Percentiles rank a stretch among this genome's conserved stretches.
phyloP scores from a whole-genome alignment of 1,284 basidiomycete species.

The Pyrrhoderma lamaoense region DNA sequence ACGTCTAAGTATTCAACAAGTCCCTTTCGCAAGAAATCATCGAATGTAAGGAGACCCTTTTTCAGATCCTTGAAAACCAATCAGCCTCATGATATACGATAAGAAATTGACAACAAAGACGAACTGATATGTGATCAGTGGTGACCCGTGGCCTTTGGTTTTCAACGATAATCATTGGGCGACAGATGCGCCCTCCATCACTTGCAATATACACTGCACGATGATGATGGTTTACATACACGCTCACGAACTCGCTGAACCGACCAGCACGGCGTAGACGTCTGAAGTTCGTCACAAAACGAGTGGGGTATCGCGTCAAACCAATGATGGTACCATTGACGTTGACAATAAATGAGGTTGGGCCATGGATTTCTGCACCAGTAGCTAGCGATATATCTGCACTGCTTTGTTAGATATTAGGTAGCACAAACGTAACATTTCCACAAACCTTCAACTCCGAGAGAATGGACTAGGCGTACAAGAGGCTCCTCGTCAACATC shows the following conservation, averaged over 20 bases:
- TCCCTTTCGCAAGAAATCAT: slow-evolving; percentile 92
- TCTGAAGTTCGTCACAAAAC: slow-evolving; percentile 89
- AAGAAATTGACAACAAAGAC: slow-evolving; percentile 22
- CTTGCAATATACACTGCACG: slow-evolving; percentile 93
- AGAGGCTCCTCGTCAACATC: slow-evolving; percentile 97
- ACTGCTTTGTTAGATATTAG: slow-evolving; percentile 17
- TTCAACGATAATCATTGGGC: slow-evolving; percentile 97
- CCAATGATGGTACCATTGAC: slow-evolving; percentile 97
- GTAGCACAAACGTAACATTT: slow-evolving; percentile 16
- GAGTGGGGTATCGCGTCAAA: slow-evolving; percentile 78
- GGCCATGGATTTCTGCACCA: slow-evolving; percentile 92
- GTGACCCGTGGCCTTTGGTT: slow-evolving; percentile 73
- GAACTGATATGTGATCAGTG: slow-evolving; percentile 74
- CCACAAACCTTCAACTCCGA: slow-evolving; percentile 87
- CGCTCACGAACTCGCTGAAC: slow-evolving; percentile 94
- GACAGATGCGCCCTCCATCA: slow-evolving; percentile 96
- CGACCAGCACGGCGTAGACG: slow-evolving; percentile 86
- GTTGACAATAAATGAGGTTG: slow-evolving; percentile 90
- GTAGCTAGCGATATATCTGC: slow-evolving; percentile 89
- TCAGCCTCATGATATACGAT: neutral
- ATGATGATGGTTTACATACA: slow-evolving; percentile 97
- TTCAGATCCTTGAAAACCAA: slow-evolving; percentile 60
- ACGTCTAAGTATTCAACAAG: slow-evolving; percentile 99
- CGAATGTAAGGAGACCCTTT: slow-evolving; percentile 75
- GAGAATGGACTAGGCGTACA: slow-evolving; percentile 82